Conservation (phyloP, 768 basidiomycete genomes). For the Pleurotus giganteus region DNA sequence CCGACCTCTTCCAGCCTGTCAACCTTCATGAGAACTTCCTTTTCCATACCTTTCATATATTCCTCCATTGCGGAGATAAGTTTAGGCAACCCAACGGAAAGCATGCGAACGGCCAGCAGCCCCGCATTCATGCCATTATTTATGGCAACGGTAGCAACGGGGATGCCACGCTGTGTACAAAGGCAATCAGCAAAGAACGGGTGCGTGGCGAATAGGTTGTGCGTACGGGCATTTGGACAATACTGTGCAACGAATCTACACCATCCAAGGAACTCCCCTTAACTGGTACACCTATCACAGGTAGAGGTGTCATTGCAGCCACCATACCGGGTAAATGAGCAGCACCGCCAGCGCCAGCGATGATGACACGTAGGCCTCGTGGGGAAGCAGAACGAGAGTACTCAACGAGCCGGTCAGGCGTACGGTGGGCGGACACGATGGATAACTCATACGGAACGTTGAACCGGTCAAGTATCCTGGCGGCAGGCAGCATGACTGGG, state of each 20-base stretch:
- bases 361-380: slow-evolving; percentile 70
- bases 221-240: slow-evolving; percentile 98
- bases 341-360: slow-evolving; percentile 98
- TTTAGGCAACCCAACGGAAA: slow-evolving; percentile 69
- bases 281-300: slow-evolving; percentile 96
- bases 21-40: slow-evolving; percentile 78
- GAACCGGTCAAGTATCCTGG: slow-evolving; percentile 82
- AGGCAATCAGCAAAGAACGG: slow-evolving; percentile 2
- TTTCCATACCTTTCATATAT: slow-evolving; percentile 69
- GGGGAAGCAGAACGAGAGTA: slow-evolving; percentile 76
- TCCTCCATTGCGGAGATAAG: slow-evolving; percentile 66
- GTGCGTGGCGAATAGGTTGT: slow-evolving; percentile 1
- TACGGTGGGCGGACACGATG: slow-evolving; percentile 96
- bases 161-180: slow-evolving; percentile 77
- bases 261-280: slow-evolving; percentile 93
- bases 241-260: slow-evolving; percentile 94
- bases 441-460: slow-evolving; percentile 87
- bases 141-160: slow-evolving; percentile 96
- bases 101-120: slow-evolving; percentile 86
- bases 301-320: slow-evolving; percentile 87
- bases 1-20: slow-evolving; percentile 74
- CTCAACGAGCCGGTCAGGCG: slow-evolving; percentile 79
- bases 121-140: slow-evolving; percentile 95
- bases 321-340: slow-evolving; percentile 99
- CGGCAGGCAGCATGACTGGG: slow-evolving; percentile 89